Evolutionary conservation across 1,284 basidiomycete species (phyloP).

Genomic region (Cutaneotrichosporon cavernicola): DNA sequence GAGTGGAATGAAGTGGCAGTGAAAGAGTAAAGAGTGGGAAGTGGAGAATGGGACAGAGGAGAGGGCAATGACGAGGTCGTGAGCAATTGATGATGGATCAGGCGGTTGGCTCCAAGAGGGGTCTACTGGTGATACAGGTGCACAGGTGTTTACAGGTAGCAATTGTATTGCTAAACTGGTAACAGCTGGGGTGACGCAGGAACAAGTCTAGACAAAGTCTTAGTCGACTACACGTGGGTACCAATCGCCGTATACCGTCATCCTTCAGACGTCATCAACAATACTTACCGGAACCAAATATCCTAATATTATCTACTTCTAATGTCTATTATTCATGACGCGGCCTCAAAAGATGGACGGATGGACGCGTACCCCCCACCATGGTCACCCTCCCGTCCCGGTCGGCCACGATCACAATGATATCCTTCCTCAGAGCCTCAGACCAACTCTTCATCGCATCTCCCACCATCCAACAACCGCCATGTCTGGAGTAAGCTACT

Average conservation of each 20-base stretch:
- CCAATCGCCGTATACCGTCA: neutral
- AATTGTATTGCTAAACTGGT: too few relatives aligned
- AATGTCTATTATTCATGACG: neutral
- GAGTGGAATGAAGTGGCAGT: neutral
- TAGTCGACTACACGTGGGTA: too few relatives aligned
- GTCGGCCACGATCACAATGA: neutral
- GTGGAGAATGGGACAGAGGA: neutral
- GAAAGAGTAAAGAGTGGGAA: neutral
- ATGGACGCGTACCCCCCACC: neutral
- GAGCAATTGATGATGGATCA: neutral
- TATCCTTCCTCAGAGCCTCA: neutral
- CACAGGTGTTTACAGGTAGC: too few relatives aligned
- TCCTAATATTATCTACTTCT: neutral
- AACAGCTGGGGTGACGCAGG: too few relatives aligned
- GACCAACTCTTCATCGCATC: neutral
- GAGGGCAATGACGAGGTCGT: neutral
- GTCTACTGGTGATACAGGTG: too few relatives aligned
- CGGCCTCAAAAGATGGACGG: neutral
- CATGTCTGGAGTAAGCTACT: constrained; percentile 6
- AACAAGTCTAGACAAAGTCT: too few relatives aligned
- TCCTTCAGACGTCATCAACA: neutral
- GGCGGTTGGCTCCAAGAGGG: neutral
- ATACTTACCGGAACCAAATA: neutral
- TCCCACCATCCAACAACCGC: neutral
- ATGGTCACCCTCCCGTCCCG: neutral